Evolutionary conservation across 2,329 filamentous ascomycete genomes (phyloP).

Genomic region (Metarhizium robertsii): DNA sequence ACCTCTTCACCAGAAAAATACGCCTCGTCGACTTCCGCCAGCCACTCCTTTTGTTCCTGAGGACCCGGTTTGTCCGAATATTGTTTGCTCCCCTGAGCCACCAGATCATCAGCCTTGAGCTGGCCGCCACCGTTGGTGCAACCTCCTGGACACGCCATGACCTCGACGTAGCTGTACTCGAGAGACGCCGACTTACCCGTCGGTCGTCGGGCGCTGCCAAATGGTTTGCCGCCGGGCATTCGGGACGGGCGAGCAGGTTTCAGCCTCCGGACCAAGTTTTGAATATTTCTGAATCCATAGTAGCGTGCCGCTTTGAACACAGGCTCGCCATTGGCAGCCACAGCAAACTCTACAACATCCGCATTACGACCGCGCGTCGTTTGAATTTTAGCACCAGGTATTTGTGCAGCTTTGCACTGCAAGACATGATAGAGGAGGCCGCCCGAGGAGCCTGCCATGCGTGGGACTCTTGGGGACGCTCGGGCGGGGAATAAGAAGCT

Average conservation of each 20-base stretch:
- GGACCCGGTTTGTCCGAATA: conserved; percentile 51
- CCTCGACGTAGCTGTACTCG: conserved; percentile 90
- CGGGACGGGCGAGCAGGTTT: conserved; percentile 72
- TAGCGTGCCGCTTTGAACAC: conserved; percentile 79
- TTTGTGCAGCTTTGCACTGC: conserved; percentile 57
- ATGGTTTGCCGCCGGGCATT: conserved; percentile 65
- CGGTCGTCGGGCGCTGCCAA: conserved; percentile 44
- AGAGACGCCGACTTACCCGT: conserved; percentile 37
- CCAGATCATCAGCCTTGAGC: conserved; percentile 78
- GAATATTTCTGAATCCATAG: conserved; percentile 97
- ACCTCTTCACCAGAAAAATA: conserved; percentile 70
- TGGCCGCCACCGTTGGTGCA: conserved; percentile 97
- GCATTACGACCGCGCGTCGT: conserved; percentile 72
- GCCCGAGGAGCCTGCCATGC: conserved; percentile 68
- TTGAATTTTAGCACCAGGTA: conserved; percentile 64
- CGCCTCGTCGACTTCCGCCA: conserved; percentile 74
- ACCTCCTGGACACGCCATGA: conserved; percentile 98
- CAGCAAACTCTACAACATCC: conserved; percentile 79
- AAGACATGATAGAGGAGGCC: conserved; percentile 84
- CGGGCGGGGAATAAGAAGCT: conserved; percentile 63
- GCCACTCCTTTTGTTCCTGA: conserved; percentile 78
- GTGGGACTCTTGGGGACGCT: conserved; percentile 32
- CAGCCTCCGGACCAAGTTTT: conserved; percentile 87
- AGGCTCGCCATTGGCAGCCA: conserved; percentile 47
- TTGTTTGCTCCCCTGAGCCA: conserved; percentile 41